A percentile compares a stretch with the other conserved stretches of the same genome.
These are phyloP conservation scores for Skeletonema costatum DNA, from an alignment of 108 stramenopile species.

Conservation along the genomic window DNA sequence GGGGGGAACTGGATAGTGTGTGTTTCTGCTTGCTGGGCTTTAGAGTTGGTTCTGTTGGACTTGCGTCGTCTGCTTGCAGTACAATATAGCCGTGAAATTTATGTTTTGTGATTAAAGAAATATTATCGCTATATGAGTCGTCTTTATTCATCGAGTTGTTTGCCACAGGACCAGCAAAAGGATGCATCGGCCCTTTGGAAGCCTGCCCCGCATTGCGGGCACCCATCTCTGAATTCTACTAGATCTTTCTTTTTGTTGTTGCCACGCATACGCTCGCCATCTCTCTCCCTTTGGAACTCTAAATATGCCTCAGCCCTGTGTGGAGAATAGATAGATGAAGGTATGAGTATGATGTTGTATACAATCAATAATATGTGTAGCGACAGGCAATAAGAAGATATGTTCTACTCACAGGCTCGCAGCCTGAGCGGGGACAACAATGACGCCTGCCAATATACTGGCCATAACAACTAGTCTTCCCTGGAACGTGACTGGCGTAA, in stretches of 20 bases:
- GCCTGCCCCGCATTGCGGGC: constrained; percentile 56
- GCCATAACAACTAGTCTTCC: constrained; percentile 72
- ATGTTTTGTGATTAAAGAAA: background rate
- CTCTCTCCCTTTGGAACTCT: constrained; percentile 45
- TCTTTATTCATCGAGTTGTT: constrained; percentile 22
- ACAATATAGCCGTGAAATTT: background rate
- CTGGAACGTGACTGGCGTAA: constrained; percentile 68
- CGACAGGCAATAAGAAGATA: background rate
- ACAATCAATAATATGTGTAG: background rate
- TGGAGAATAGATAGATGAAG: background rate
- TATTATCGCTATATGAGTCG: background rate
- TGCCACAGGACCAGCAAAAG: constrained; percentile 69
- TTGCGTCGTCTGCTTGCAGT: background rate
- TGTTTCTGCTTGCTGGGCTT: background rate
- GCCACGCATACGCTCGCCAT: background rate
- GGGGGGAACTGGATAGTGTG: background rate
- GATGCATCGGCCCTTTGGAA: constrained; percentile 52
- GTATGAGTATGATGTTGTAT: background rate
- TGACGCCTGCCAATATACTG: constrained; percentile 75
- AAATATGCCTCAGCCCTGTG: constrained; percentile 33
- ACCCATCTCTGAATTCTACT: constrained; percentile 23
- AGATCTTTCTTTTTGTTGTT: constrained; percentile 4
- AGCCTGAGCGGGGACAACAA: constrained; percentile 78
- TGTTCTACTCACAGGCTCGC: constrained; percentile 28
- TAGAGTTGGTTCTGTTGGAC: background rate